Conservation (phyloP, 1,139 yeast species). For the Meyerozyma smithsonii region DNA sequence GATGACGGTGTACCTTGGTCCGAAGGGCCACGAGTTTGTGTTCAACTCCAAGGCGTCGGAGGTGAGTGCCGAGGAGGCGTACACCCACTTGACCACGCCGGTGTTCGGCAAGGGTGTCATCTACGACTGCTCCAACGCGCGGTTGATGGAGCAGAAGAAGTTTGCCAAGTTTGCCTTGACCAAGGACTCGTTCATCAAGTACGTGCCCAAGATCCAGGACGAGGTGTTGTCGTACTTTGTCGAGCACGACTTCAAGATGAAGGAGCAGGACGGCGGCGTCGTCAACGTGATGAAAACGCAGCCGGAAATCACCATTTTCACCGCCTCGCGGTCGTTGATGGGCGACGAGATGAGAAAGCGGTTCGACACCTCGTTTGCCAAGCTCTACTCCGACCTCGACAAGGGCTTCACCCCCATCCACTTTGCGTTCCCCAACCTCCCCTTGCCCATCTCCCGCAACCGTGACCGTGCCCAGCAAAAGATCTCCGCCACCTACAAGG, state of each 20-base stretch:
- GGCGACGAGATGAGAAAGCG: slow-evolving; percentile 89
- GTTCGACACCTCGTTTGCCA: slow-evolving; percentile 80
- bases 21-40: slow-evolving; percentile 95
- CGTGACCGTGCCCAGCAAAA: slow-evolving; percentile 86
- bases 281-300: slow-evolving; percentile 77
- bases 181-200: slow-evolving; percentile 72
- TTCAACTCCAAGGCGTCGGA: slow-evolving; percentile 86
- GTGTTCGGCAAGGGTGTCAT: slow-evolving; percentile 97
- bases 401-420: slow-evolving; percentile 96
- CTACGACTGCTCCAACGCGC: slow-evolving; percentile 90
- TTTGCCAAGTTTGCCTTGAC: slow-evolving; percentile 90
- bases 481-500: slow-evolving; percentile 76
- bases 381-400: slow-evolving; percentile 84
- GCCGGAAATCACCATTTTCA: slow-evolving; percentile 93
- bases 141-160: slow-evolving; percentile 97
- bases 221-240: slow-evolving; percentile 68
- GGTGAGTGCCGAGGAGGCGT: slow-evolving; percentile 95
- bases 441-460: slow-evolving; percentile 76
- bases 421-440: slow-evolving; percentile 91
- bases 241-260: slow-evolving; percentile 31
- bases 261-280: slow-evolving; percentile 40
- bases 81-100: slow-evolving; percentile 92
- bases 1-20: slow-evolving; percentile 95
- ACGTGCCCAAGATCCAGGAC: slow-evolving; percentile 83
- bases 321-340: slow-evolving; percentile 86